Percentiles rank a stretch among this genome's conserved stretches.
phyloP scores from a whole-genome alignment of 176 grass and related monocot species.

The Carex scoparia region DNA sequence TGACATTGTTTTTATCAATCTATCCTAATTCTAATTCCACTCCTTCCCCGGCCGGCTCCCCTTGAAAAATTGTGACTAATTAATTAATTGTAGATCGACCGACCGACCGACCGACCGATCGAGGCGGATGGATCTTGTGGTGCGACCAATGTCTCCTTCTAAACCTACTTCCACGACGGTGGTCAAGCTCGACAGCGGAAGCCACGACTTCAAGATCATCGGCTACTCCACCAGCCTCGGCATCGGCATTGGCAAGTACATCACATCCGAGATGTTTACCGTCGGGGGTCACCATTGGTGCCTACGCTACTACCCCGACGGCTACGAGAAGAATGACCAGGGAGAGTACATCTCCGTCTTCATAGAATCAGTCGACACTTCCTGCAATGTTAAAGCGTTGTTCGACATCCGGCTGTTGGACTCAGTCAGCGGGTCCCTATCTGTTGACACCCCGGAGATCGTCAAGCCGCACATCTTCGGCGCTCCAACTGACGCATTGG shows the following conservation, averaged over 20 bases:
- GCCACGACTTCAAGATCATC: conserved; percentile 10
- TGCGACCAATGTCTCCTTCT: background rate
- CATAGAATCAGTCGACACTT: background rate
- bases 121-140: background rate
- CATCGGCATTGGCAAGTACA: conserved; percentile 19
- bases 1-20: too few relatives aligned
- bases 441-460: background rate
- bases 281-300: conserved; percentile 7
- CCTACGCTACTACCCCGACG: background rate
- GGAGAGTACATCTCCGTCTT: background rate
- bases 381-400: background rate
- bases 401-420: conserved; percentile 9
- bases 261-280: background rate
- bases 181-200: background rate
- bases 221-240: conserved; percentile 5
- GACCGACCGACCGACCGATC: too few relatives aligned
- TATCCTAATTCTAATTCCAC: too few relatives aligned
- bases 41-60: too few relatives aligned
- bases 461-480: background rate
- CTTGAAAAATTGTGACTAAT: too few relatives aligned
- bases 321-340: background rate
- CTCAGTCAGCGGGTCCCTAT: background rate
- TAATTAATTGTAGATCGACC: too few relatives aligned
- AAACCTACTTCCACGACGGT: background rate
- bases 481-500: background rate